These are phyloP conservation scores for Achaetomium macrosporum DNA, from an alignment of 2,329 filamentous ascomycete species.

Conservation along the genomic window DNA sequence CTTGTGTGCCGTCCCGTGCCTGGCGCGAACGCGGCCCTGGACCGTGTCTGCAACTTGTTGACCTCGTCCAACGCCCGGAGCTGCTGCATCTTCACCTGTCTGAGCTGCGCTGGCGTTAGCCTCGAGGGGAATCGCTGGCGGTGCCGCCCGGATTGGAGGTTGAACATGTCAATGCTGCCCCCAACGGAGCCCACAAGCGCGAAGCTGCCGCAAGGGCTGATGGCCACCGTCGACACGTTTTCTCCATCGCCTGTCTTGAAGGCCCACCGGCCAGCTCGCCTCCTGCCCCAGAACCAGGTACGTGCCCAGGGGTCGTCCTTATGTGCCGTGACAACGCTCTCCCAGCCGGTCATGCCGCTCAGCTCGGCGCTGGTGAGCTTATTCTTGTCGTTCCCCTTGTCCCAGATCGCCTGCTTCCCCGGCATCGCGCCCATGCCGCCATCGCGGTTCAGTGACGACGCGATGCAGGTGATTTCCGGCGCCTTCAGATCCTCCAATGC, in stretches of 20 bases:
- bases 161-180: conserved; percentile 90
- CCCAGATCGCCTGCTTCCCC: conserved; percentile 76
- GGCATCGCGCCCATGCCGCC: conserved; percentile 84
- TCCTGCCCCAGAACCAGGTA: conserved; percentile 98
- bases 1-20: conserved; percentile 70
- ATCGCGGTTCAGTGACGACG: conserved; percentile 87
- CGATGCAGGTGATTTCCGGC: conserved; percentile 85
- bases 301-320: conserved; percentile 76
- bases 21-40: conserved; percentile 37
- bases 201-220: conserved; percentile 91
- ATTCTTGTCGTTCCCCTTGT: conserved; percentile 62
- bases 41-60: conserved; percentile 45
- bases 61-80: conserved; percentile 54
- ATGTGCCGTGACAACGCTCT: conserved; percentile 92
- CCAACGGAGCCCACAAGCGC: conserved; percentile 78
- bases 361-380: conserved; percentile 62
- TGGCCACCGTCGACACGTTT: conserved; percentile 79
- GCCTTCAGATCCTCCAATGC: conserved; percentile 75
- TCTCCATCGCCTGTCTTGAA: conserved; percentile 78
- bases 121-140: conserved; percentile 81
- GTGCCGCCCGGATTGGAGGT: conserved; percentile 86
- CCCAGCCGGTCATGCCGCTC: conserved; percentile 83
- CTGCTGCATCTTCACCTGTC: conserved; percentile 64
- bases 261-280: conserved; percentile 86
- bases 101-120: conserved; percentile 70